Base-by-base conservation (phyloP, 2,329 filamentous ascomycete species). In the Zalaria sp. region DNA sequence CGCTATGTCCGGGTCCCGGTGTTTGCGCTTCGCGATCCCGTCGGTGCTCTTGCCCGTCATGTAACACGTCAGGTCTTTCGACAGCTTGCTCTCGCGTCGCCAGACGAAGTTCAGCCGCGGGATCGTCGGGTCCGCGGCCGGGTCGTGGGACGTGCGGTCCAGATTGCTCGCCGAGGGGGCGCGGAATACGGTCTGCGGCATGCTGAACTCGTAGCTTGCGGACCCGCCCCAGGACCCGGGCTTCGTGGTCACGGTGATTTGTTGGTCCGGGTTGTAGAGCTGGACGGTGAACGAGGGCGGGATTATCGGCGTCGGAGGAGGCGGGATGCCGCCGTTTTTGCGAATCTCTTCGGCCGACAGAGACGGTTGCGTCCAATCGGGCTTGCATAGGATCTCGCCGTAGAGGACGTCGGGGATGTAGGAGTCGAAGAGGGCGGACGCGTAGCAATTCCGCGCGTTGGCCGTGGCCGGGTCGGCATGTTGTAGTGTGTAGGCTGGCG, bases 191-290 rank as follows among this genome's bases (percentile, higher is more conserved):
- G 79, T 79, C 55, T 88, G 78, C 0, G 91, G 91, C 63, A 98
- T 79, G 59, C 89, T 84, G 61, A 98, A 96, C 49, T 91, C 85
- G 81, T 89, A 98, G 41, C 76, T 75, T 40, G 86, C 77, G 9
- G 78, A 79, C 46, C 78, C 81, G 47, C 81, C 87, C 81, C 87
- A 93, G 46, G 80, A 79, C 29, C 83, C 81, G 34, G 79, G 72
- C 51, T 82, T 77, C 53, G 79, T 74, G 51, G 73, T 78, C 31
- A 96, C 73, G 1, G 69, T 53, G 18, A 96, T 68, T 51, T 82
- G 73, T 60, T 91, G 86, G 58, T 96, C 89, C 0, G 91, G 91
- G 57, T 94, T 91, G 69, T 95, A 96, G 3, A 98, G 77, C 53
- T 89, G 81, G 34, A 96, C 72, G n/a, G 73, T 71, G 59, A 96